Base-by-base conservation (phyloP, 192 early-diverging fungal species). In the Chytriomyces sp. region DNA sequence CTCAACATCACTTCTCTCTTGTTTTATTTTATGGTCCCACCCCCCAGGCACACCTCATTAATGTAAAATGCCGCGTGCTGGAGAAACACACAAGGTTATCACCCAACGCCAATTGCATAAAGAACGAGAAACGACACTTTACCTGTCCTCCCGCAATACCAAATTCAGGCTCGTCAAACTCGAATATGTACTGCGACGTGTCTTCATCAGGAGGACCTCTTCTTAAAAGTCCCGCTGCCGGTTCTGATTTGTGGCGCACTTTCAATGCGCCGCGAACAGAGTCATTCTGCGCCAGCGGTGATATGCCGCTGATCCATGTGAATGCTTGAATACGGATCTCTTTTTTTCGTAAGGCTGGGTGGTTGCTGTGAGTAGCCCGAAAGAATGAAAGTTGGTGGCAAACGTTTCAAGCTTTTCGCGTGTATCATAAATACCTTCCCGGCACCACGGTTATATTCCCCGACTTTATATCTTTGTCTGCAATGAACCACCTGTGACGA, bases 371-470 rank as follows among this genome's bases (percentile, higher is more conserved):
- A 35, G 60, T 11, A 26, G 23, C n/a, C 53, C 43, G 23, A 45
- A 71, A 73, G 69, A 77, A 3, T 66, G 44, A 16, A 69, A 28
- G 35, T 45, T 57, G 69, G 77, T 59, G 26, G 48, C 70, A 60
- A 77, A 74, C 45, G 68, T 67, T 70, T 82, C 35, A 35, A 35
- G 0, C 1, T 35, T 0, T 35, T 35, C 35, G 35, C 35, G 35
- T 35, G 35, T 35, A n/a, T n/a, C n/a, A n/a, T 35, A 35, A 35
- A 60, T 82, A 94, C 92, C 87, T 87, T 72, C 81, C 86, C 20
- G 88, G 89, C 9, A 89, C 93, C 0, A 94, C 93, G 46, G 87
- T 80, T 61, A 98, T 82, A 10, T 88, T 81, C 78, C 93, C 94
- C 6, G 67, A 84, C 0, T 61, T 53, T 6, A 90, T 45, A 77